phyloP scores from a whole-genome alignment of 1,284 basidiomycete genomes.

The Ceratobasidium sp. region DNA sequence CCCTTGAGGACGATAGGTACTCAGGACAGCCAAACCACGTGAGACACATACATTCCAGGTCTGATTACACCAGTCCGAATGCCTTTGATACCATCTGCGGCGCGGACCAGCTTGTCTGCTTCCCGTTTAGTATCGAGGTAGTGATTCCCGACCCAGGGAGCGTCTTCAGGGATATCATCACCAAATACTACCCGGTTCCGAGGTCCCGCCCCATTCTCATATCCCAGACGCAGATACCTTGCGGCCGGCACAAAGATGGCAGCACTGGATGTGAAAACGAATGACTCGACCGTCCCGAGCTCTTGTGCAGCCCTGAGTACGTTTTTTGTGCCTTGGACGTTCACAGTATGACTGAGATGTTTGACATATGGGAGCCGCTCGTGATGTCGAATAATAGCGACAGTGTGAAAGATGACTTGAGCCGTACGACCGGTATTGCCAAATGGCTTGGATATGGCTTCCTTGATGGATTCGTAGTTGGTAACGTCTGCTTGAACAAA shows the following conservation, averaged over 20 bases:
- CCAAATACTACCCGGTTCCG: background rate
- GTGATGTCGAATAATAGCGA: constrained; percentile 10
- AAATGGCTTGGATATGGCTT: constrained; percentile 14
- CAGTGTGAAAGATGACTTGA: constrained; percentile 22
- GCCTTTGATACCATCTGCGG: constrained; percentile 13
- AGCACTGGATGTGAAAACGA: constrained; percentile 20
- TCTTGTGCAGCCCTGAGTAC: constrained; percentile 23
- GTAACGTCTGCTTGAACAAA: constrained; percentile 25
- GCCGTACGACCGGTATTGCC: constrained; percentile 11
- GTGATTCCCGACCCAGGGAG: background rate
- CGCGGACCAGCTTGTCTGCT: constrained; percentile 14
- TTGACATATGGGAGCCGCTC: constrained; percentile 27
- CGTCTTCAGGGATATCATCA: background rate
- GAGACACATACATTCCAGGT: constrained; percentile 20
- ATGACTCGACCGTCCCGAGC: constrained; percentile 4
- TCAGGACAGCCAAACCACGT: background rate
- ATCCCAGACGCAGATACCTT: constrained; percentile 15
- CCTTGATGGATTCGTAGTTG: constrained; percentile 9
- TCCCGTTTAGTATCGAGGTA: constrained; percentile 17
- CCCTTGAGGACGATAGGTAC: background rate
- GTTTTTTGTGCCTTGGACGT: constrained; percentile 19
- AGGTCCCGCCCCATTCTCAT: background rate
- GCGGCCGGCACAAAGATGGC: constrained; percentile 10
- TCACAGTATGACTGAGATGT: constrained; percentile 22
- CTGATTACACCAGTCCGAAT: constrained; percentile 24